phyloP scores from a whole-genome alignment of 108 stramenopile genomes.

The Conticribra weissflogii region DNA sequence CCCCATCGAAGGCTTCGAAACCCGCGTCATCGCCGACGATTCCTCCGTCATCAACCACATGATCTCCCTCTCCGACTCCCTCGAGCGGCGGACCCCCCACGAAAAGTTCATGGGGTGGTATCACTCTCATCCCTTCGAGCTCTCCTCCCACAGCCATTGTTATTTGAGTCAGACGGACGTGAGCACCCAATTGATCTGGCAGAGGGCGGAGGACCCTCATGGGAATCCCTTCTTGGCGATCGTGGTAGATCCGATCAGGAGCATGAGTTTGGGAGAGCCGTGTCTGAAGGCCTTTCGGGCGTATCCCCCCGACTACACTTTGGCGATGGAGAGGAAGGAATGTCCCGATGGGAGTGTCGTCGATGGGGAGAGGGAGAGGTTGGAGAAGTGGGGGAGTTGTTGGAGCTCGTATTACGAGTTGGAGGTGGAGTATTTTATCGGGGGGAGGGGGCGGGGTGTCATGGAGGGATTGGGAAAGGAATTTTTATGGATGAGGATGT shows the following conservation, averaged over 20 bases:
- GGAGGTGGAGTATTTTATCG: conserved; percentile 81
- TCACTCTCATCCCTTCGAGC: conserved; percentile 98
- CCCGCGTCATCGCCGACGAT: conserved; percentile 95
- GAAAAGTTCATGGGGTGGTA: conserved; percentile 97
- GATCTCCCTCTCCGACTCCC: conserved; percentile 93
- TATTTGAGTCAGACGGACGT: conserved; percentile 95
- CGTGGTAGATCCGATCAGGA: conserved; percentile 92
- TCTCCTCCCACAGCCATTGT: conserved; percentile 86
- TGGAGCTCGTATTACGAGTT: conserved; percentile 96
- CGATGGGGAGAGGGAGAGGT: conserved; percentile 63
- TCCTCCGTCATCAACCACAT: conserved; percentile 95
- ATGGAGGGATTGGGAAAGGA: conserved; percentile 80
- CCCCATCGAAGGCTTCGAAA: conserved; percentile 98
- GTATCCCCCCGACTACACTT: conserved; percentile 91
- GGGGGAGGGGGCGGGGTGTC: conserved; percentile 60
- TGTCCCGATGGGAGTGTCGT: conserved; percentile 91
- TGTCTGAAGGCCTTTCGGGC: conserved; percentile 97
- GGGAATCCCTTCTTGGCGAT: conserved; percentile 98
- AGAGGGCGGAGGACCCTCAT: conserved; percentile 94
- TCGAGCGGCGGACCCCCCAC: conserved; percentile 88
- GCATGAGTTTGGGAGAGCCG: conserved; percentile 66
- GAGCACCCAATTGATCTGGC: conserved; percentile 95
- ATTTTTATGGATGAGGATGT: conserved; percentile 89
- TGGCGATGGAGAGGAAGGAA: conserved; percentile 62
- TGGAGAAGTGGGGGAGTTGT: conserved; percentile 96